Conservation (phyloP, 1,284 basidiomycete species). For the Tilletia caries region DNA sequence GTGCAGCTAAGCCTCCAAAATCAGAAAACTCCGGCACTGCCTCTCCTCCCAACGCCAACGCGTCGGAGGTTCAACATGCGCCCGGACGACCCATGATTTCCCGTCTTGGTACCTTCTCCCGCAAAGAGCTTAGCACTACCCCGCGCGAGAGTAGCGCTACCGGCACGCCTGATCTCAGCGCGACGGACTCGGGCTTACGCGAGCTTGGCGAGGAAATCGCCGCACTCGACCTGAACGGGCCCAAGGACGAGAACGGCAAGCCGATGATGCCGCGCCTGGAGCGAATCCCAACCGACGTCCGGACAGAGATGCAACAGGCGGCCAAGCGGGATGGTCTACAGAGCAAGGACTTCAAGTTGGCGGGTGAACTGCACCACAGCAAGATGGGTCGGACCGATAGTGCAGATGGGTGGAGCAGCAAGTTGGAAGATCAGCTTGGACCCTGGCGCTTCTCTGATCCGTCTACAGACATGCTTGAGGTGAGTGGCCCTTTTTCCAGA, state of each 20-base stretch:
- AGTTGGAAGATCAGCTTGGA: constrained; percentile 49
- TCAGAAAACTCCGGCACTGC: background rate
- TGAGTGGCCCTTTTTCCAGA: constrained; percentile 15
- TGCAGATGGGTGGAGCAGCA: constrained; percentile 14
- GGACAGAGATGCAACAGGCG: constrained; percentile 38
- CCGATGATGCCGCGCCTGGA: constrained; percentile 29
- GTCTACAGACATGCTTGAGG: constrained; percentile 53
- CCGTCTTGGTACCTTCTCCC: constrained; percentile 21
- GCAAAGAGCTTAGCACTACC: background rate
- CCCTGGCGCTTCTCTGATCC: constrained; percentile 55
- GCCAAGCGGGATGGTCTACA: constrained; percentile 43
- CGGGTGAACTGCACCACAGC: constrained; percentile 36
- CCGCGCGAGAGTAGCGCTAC: background rate
- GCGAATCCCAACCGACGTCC: constrained; percentile 33
- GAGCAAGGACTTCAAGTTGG: constrained; percentile 44
- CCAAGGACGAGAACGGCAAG: background rate
- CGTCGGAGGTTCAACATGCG: constrained; percentile 23
- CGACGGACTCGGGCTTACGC: background rate
- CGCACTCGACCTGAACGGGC: background rate
- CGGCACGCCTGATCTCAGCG: background rate
- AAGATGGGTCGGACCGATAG: background rate
- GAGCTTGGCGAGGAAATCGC: background rate
- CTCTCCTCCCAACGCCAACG: background rate
- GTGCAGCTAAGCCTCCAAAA: background rate
- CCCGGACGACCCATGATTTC: constrained; percentile 32